Conservation (phyloP, 2,329 filamentous ascomycete species). For the Aschersonia sp. region DNA sequence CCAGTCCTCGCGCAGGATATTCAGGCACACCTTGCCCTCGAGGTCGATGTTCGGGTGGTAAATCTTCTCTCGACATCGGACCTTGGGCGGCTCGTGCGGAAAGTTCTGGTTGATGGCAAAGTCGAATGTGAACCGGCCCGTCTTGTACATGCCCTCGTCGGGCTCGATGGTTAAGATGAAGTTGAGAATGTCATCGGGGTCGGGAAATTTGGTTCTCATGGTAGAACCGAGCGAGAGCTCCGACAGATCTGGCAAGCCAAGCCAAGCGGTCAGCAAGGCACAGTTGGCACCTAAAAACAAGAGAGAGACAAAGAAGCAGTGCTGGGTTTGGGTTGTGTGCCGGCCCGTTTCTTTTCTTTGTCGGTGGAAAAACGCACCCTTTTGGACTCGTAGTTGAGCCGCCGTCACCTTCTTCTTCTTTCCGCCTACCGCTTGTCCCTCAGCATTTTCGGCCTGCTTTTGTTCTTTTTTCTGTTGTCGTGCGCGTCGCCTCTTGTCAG, state of each 20-base stretch:
- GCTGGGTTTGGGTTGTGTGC: background rate
- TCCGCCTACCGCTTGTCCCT: slow-evolving; percentile 49
- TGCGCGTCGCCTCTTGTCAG: background rate
- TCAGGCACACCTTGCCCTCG: slow-evolving; percentile 94
- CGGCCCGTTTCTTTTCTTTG: background rate
- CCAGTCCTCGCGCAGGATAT: slow-evolving; percentile 96
- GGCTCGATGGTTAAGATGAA: slow-evolving; percentile 71
- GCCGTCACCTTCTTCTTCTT: slow-evolving; percentile 99
- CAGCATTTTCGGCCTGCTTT: slow-evolving; percentile 81
- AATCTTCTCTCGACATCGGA: slow-evolving; percentile 94
- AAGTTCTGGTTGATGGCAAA: slow-evolving; percentile 92
- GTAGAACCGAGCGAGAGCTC: slow-evolving; percentile 66
- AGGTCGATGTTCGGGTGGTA: slow-evolving; percentile 99
- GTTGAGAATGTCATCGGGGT: slow-evolving; percentile 75
- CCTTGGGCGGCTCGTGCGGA: slow-evolving; percentile 93
- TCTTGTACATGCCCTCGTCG: slow-evolving; percentile 80
- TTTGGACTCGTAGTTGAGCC: slow-evolving; percentile 87
- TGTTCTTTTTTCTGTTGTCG: slow-evolving; percentile 74
- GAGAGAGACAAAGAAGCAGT: background rate
- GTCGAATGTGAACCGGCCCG: slow-evolving; percentile 73
- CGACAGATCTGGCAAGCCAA: slow-evolving; percentile 47
- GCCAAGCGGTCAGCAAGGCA: too few relatives aligned
- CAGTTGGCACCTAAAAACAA: background rate
- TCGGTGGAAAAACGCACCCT: slow-evolving; percentile 43
- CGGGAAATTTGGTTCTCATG: slow-evolving; percentile 69